Evolutionary conservation across 768 basidiomycete species (phyloP), one percentile per base, ranked within the genome.

Genomic region (Xanthoconium purpureum): DNA sequence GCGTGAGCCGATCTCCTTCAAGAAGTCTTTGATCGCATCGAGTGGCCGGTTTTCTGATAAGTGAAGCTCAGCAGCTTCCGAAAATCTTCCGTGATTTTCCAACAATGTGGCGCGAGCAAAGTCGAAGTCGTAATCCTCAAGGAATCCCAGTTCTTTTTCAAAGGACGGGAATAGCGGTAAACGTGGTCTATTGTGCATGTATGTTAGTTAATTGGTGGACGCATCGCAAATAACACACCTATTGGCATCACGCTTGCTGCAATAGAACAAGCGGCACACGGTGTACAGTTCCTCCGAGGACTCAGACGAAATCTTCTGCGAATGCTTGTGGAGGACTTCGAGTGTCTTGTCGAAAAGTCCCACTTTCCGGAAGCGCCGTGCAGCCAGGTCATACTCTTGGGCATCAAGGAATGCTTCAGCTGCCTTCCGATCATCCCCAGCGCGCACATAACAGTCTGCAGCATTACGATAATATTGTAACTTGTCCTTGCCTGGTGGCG

Each of bases 291-390:
- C 64, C 17, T 58, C 51, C 0, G 63, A 72, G 7, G 79, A 66
- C 0, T 62, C 64, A 1, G 44, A 32, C 1, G 71, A 56, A 20
- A 84, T 72, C 5, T 67, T 51, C 1, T 58, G 46, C 13, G 63
- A 36, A 56, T 82, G 64, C 0, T 55, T 40, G n/a, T 73, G 56
- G 15, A 86, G 72, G 13, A 85, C 68, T 3, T 71, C 62, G 0
- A 83, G 70, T 0, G 84, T 84, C 45, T 84, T 75, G 42, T 82
- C 80, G 49, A 86, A 85, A 30, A 63, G 63, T 1, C 77, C 79
- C 1, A 71, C 69, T 52, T 80, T 76, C 15, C 80, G 74, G 55
- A 77, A 86, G 17, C 74, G 68, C 52, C 72, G 69, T 1, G 79
- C 80, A 2, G 81, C 77, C 2, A 67, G 58, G 5, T 73, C 71